phyloP scores from a whole-genome alignment of 371 early-diverging fungal genomes.

The Actinomortierella wolfii region DNA sequence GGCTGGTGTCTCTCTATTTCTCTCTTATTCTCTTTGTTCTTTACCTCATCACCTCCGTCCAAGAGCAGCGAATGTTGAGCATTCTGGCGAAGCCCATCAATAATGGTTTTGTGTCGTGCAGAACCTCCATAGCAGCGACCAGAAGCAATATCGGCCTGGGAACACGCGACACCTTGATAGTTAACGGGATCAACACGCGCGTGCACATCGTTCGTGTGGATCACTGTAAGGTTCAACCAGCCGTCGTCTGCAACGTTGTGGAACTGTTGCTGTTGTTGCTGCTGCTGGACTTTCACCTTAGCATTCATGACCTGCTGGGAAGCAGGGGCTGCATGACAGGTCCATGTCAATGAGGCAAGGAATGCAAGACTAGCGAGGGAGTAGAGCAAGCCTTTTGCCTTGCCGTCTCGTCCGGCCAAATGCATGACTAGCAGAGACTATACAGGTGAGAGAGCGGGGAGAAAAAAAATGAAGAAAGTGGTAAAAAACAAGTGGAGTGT shows the following conservation, averaged over 20 bases:
- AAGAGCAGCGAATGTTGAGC: constrained; percentile 55
- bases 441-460: no score
- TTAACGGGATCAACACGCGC: constrained; percentile 61
- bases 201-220: constrained; percentile 76
- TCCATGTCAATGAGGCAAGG: no score
- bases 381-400: no score
- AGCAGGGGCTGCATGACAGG: no score
- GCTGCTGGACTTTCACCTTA: no score
- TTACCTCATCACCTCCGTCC: constrained; percentile 76
- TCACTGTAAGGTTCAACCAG: constrained; percentile 47
- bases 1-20: not conserved
- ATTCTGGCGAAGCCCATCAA: constrained; percentile 52
- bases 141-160: constrained; percentile 40
- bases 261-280: constrained; percentile 4
- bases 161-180: constrained; percentile 57
- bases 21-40: constrained; percentile 12
- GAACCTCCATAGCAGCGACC: constrained; percentile 63
- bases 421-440: no score
- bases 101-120: constrained; percentile 59
- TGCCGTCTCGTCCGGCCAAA: no score
- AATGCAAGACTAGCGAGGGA: no score
- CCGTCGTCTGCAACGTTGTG: constrained; percentile 15
- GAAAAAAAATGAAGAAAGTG: no score
- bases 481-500: no score
- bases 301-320: no score